Evolutionary conservation across 768 basidiomycete species (phyloP).

Genomic region (Pisolithus tinctorius): DNA sequence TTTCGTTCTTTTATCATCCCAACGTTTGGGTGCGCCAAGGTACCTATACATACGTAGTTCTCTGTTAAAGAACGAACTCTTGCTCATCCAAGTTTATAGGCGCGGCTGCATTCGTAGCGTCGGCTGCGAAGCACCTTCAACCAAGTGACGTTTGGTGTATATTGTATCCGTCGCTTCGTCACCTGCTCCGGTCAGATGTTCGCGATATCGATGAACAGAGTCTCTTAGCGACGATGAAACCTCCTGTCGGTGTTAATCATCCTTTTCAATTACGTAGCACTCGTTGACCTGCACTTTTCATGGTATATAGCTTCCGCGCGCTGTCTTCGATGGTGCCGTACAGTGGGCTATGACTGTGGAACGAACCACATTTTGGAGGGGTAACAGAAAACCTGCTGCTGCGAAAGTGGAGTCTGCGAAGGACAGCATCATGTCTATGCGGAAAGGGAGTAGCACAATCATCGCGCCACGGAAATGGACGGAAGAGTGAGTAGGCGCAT

Average conservation of each 20-base stretch:
- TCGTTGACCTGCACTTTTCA: neutral
- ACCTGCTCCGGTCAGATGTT: conserved; percentile 82
- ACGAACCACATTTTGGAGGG: conserved; percentile 74
- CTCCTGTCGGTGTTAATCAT: conserved; percentile 52
- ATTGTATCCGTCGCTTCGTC: conserved; percentile 83
- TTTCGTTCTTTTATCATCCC: conserved; percentile 92
- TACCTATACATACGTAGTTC: neutral
- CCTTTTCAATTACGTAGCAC: neutral
- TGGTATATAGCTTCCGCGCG: conserved; percentile 43
- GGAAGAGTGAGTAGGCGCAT: conserved; percentile 64
- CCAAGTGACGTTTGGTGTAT: conserved; percentile 95
- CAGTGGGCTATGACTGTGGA: conserved; percentile 86
- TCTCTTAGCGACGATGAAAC: conserved; percentile 69
- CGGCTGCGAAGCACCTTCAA: conserved; percentile 76
- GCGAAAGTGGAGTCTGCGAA: conserved; percentile 59
- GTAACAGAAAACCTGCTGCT: conserved; percentile 35
- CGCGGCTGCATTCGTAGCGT: conserved; percentile 81
- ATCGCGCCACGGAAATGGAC: conserved; percentile 45
- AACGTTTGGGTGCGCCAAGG: conserved; percentile 96
- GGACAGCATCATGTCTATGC: conserved; percentile 63
- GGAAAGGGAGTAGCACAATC: conserved; percentile 40
- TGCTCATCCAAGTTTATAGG: conserved; percentile 38
- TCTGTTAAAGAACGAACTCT: neutral
- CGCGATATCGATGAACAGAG: conserved; percentile 64
- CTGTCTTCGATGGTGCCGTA: conserved; percentile 79